Evolutionary conservation across 2,329 filamentous ascomycete genomes (phyloP).

Genomic region (Ophiostoma perfectum): DNA sequence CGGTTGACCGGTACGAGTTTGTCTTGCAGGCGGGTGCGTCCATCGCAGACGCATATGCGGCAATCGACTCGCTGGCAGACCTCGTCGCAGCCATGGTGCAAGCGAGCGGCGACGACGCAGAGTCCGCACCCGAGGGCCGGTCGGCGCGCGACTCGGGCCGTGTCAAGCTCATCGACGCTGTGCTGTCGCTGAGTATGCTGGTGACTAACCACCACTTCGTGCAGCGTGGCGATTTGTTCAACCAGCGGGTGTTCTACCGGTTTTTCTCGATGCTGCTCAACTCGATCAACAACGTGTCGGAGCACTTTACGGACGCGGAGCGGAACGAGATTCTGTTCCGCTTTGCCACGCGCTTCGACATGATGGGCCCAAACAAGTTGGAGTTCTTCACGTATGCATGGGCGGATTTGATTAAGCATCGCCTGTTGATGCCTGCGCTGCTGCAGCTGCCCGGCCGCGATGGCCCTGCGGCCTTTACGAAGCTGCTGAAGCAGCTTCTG

Average conservation of each 20-base stretch:
- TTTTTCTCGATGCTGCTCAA: slow-evolving; percentile 79
- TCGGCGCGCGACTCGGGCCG: slow-evolving; percentile 48
- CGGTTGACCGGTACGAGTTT: slow-evolving; percentile 72
- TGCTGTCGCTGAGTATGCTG: slow-evolving; percentile 71
- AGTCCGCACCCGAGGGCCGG: slow-evolving; percentile 29
- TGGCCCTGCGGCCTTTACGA: slow-evolving; percentile 53
- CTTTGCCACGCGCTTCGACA: slow-evolving; percentile 65
- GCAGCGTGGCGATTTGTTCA: slow-evolving; percentile 73
- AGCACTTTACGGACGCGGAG: slow-evolving; percentile 56
- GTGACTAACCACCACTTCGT: slow-evolving; percentile 81
- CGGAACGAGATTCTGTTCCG: slow-evolving; percentile 64
- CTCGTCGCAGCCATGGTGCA: slow-evolving; percentile 71
- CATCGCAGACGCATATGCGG: slow-evolving; percentile 50
- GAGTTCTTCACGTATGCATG: slow-evolving; percentile 82
- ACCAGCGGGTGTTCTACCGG: slow-evolving; percentile 84
- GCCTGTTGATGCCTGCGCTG: slow-evolving; percentile 74
- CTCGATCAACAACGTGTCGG: slow-evolving; percentile 39
- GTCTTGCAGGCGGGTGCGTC: slow-evolving; percentile 57
- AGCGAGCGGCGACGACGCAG: slow-evolving; percentile 52
- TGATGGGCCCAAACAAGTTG: slow-evolving; percentile 65
- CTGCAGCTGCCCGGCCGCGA: slow-evolving; percentile 52
- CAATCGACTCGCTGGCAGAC: slow-evolving; percentile 76
- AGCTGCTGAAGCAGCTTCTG: slow-evolving; percentile 67
- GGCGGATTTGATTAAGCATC: slow-evolving; percentile 76
- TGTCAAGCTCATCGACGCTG: slow-evolving; percentile 67